These are phyloP conservation scores for Syzygium jambos DNA, from an alignment of 345 rosid genomes.

Conservation along the genomic window DNA sequence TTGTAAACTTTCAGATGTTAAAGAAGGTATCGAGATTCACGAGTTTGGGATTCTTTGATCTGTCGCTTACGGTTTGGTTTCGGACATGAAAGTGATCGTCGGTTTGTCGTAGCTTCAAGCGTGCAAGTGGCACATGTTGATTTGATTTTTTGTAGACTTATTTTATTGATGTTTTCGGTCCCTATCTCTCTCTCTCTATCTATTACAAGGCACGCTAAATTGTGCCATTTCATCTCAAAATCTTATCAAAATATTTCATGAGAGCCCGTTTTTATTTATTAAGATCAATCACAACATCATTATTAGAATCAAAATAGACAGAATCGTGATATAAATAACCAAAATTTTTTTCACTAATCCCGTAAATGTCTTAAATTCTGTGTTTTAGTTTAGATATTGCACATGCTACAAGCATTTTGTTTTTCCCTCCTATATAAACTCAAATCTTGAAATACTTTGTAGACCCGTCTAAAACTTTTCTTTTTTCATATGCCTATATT, in stretches of 20 bases:
- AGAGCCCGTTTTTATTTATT: background rate
- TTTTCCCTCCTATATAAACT: background rate
- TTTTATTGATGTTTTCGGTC: background rate
- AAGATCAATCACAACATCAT: background rate
- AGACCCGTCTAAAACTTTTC: background rate
- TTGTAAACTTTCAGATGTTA: background rate
- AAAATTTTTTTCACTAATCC: background rate
- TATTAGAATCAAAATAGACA: background rate
- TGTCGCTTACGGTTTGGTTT: background rate
- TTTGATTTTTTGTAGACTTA: background rate
- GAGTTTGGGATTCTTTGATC: background rate
- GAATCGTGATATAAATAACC: background rate
- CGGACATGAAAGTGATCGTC: background rate
- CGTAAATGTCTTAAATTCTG: background rate
- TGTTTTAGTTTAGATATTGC: background rate
- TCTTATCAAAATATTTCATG: background rate
- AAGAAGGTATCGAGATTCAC: background rate
- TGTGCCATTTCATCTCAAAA: background rate
- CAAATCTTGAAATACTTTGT: background rate
- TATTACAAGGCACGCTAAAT: background rate
- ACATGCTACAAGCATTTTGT: background rate
- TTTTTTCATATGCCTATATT: background rate
- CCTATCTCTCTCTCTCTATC: background rate
- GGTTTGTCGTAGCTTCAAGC: too few species aligned
- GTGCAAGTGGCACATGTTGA: background rate